Base-by-base conservation (phyloP, 768 basidiomycete species). In the Holtermannia corniformis region DNA sequence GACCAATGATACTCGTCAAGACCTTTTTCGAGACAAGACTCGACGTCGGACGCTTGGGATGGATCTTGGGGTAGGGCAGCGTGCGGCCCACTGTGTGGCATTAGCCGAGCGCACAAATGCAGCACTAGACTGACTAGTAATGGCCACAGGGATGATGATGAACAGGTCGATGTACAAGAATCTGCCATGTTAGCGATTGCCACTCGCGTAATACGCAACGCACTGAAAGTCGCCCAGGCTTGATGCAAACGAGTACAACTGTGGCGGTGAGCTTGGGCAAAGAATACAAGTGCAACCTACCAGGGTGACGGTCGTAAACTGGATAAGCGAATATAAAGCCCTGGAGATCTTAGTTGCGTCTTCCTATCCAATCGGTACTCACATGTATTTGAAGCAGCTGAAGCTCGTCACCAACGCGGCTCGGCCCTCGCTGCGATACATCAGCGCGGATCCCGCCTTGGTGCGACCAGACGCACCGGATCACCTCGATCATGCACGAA, bases 301-400 rank as follows among this genome's bases (percentile, higher is more conserved):
- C 21, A 97, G 72, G 1, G 91, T 95, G 55, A 97, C 87, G 10
- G 91, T 89, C n/a, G 92, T 96, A 70, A 99, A 99, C 70, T 99
- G 95, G 49, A 99, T 99, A 60, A 99, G 78, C 12, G 95, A 99
- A 73, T 97, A 99, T 42, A 99, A 73, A 0, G 95, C 95, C 93
- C 92, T 97, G 62, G 16, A 44, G 10, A 58, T 32, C 5, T 41
- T 28, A 47, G 2, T 49, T 41, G 43, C 50, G 49, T 47, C 47
- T 68, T 41, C 58, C n/a, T 37, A 43, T 20, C n/a, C 12, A 25
- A 26, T 3, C 16, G 2, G 19, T 28, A 77, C 87, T 72, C 62
- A 92, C 93, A 99, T 99, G 67, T 96, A 99, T 74, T 99, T 99
- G 82, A 99, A 99, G 75, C 93, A 97, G 60, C 90, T 92, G 74